Base-by-base conservation (phyloP, 2,329 filamentous ascomycete genomes). In the Dothistroma pini region DNA sequence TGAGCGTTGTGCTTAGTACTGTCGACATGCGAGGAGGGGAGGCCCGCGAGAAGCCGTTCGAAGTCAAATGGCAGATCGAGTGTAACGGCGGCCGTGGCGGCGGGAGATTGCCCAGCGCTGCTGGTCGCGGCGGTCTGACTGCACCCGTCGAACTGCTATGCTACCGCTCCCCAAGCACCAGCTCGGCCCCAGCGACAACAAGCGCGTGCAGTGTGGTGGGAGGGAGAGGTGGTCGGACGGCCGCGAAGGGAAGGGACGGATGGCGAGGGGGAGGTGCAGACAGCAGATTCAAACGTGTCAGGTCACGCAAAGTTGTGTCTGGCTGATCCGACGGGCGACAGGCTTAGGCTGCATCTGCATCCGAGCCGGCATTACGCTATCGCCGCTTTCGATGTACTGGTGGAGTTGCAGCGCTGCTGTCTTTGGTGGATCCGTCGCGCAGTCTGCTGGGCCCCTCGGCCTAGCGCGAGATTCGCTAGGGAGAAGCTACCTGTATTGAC, bases 1-100 rank as follows among this genome's bases (percentile, higher is more conserved):
- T n/a, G 56, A 56, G 54, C 38, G 41, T 56, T 56, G 48, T 51
- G 48, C 21, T 51, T 51, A 6, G 22, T 6, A 5, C 10, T 29
- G 48, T 29, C 48, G 48, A 51, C 29, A 32, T 29, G 48, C 19
- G 48, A 44, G 41, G 41, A n/a, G n/a, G 41, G n/a, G 41, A 44
- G 16, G 41, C 41, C 41, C 41, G 41, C 41, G n/a, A 8, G 41
- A 44, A 44, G 41, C 41, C 41, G 41, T 44, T 14, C 14, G n/a
- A 44, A 44, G 41, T 19, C 41, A 44, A 44, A 44, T 44, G 41
- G 41, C 41, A 44, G 41, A 14, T 44, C 41, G 41, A 44, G 14
- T 44, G 41, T n/a, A 44, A 19, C 41, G 41, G 41, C 41, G 14
- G 41, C 16, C n/a, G 41, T 19, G n/a, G 3, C 14, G 34, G 34